Percentiles rank a stretch among this genome's conserved stretches.
Evolutionary conservation across 1,284 basidiomycete species (phyloP).

Genomic region (Pseudomicrostroma phylloplanum): DNA sequence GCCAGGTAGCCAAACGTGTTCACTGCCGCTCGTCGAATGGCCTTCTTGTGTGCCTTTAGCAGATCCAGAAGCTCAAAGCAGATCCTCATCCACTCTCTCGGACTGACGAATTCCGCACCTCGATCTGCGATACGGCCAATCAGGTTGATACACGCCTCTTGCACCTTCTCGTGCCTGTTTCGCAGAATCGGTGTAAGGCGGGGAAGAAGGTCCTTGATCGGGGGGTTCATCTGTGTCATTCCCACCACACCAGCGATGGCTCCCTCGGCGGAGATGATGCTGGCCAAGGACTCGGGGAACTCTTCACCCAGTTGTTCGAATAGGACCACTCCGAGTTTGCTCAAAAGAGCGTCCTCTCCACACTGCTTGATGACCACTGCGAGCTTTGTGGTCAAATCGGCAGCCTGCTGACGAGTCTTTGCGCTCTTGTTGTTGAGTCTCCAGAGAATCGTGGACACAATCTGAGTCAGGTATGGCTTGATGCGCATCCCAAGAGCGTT

Average conservation of each 20-base stretch:
- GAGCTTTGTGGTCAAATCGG: constrained; percentile 86
- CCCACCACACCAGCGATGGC: constrained; percentile 99
- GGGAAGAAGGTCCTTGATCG: constrained; percentile 93
- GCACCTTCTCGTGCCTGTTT: constrained; percentile 98
- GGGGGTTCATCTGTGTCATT: constrained; percentile 99
- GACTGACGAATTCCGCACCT: constrained; percentile 95
- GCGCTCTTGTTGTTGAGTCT: constrained; percentile 98
- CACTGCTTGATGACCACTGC: constrained; percentile 98
- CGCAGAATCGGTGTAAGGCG: constrained; percentile 99
- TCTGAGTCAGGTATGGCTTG: constrained; percentile 96
- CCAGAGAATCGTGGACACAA: constrained; percentile 99
- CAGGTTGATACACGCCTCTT: constrained; percentile 98
- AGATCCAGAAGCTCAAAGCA: constrained; percentile 97
- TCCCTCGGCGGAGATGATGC: constrained; percentile 95
- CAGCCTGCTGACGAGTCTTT: constrained; percentile 97
- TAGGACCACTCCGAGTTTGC: constrained; percentile 91
- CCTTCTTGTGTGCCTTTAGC: constrained; percentile 98
- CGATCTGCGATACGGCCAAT: constrained; percentile 99
- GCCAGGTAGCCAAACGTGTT: constrained; percentile 99
- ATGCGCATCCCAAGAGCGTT: constrained; percentile 95
- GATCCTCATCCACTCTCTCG: constrained; percentile 99
- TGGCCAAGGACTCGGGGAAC: constrained; percentile 92
- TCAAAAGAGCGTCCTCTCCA: constrained; percentile 88
- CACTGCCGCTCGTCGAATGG: constrained; percentile 94
- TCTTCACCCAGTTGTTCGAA: constrained; percentile 99